These are phyloP conservation scores for Aspergillus sp. DNA, from an alignment of 2,329 filamentous ascomycete species.

Conservation along the genomic window DNA sequence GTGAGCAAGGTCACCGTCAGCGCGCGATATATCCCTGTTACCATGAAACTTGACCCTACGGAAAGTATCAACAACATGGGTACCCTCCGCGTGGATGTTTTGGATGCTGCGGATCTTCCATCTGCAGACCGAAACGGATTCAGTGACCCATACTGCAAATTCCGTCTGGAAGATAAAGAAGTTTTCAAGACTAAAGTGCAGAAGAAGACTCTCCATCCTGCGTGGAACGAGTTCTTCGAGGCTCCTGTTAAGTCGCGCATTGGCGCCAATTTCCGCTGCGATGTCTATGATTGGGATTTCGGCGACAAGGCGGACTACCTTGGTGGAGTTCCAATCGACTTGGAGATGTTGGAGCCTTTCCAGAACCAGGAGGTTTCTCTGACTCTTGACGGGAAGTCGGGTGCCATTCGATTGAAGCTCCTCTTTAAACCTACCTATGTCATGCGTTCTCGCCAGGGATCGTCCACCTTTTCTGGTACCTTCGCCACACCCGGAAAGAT, in stretches of 20 bases:
- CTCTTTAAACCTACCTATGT: slow-evolving; percentile 94
- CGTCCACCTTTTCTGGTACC: slow-evolving; percentile 87
- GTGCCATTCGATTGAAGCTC: slow-evolving; percentile 75
- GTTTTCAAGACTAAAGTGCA: slow-evolving; percentile 93
- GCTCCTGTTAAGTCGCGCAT: slow-evolving; percentile 78
- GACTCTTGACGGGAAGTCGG: slow-evolving; percentile 83
- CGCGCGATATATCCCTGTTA: slow-evolving; percentile 89
- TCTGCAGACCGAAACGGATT: slow-evolving; percentile 94
- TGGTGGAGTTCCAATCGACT: slow-evolving; percentile 72
- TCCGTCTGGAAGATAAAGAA: slow-evolving; percentile 83
- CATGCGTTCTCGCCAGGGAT: slow-evolving; percentile 80
- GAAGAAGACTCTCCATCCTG: slow-evolving; percentile 93
- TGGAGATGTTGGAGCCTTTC: slow-evolving; percentile 83
- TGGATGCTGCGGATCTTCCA: slow-evolving; percentile 84
- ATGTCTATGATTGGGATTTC: slow-evolving; percentile 95
- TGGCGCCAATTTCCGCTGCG: slow-evolving; percentile 76
- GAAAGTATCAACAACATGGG: slow-evolving; percentile 99
- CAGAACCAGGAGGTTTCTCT: slow-evolving; percentile 72
- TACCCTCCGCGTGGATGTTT: slow-evolving; percentile 85
- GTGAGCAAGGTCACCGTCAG: slow-evolving; percentile 82
- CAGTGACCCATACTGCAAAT: slow-evolving; percentile 96
- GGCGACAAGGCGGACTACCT: slow-evolving; percentile 90
- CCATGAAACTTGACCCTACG: slow-evolving; percentile 89
- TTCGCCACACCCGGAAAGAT: slow-evolving; percentile 86
- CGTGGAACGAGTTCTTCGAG: slow-evolving; percentile 97